Evolutionary conservation across 1,139 yeast genomes (phyloP), one percentile per base, ranked within the genome.

Genomic region (Magnusiomyces magnusii): DNA sequence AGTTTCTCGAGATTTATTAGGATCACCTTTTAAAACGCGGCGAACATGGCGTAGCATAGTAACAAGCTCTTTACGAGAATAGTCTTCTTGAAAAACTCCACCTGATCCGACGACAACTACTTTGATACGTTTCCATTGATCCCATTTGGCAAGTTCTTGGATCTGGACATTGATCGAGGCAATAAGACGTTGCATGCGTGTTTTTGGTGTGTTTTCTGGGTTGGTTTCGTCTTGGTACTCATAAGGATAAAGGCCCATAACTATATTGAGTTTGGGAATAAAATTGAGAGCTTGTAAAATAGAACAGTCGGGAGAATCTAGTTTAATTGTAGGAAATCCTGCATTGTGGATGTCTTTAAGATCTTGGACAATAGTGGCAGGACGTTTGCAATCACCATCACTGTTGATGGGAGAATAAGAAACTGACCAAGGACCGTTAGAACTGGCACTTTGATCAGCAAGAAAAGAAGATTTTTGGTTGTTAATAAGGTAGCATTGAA

Each of bases 321-420:
- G 59, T 42, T 70, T 57, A 13, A 68, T 64, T 1, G 66, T 61
- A 10, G 56, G 47, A 39, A 65, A 62, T 3, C 68, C 69, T n/a
- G 60, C 57, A 62, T 74, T 81, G 53, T 81, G 63, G 67, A 89
- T 78, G 63, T 73, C 62, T 54, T 79, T 76, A 58, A 89, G 69
- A 67, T 89, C 96, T 51, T 82, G 68, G 64, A 81, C 76, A 65
- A 89, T 85, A 67, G 80, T 78, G 47, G 73, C 66, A 55, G 80
- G 71, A 47, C 87, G 73, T 79, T 88, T 89, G 80, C 96, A 89
- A 42, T 78, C 78, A 74, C 95, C 95, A 64, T 78, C 74, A 61
- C 79, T 71, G 62, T 84, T 77, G 82, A 87, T 87, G 65, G 96
- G 96, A 60, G 95, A 80, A 81, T 89, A 89, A 66, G 93, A 83